Base-by-base conservation (phyloP, 768 basidiomycete species). In the Amanita jacksonii region DNA sequence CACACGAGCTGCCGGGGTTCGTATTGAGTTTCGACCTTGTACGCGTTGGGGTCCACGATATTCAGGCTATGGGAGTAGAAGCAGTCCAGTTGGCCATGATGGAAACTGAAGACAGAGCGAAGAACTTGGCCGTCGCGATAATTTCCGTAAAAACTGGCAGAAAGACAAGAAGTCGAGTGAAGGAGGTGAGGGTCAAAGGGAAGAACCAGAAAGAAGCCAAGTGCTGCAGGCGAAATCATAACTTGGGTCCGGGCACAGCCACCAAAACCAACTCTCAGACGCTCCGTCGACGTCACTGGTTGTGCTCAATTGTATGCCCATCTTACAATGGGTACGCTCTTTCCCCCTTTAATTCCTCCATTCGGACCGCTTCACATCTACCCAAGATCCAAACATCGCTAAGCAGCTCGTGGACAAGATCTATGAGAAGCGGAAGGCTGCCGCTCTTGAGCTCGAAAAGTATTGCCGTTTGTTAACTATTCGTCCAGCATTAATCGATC, bases 381-480 rank as follows among this genome's bases (percentile, higher is more conserved):
- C 2, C 13, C 43, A 51, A 90, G 87, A 91, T 55, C 67, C 79
- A 45, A 73, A 77, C 48, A 76, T 89, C 38, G 69, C 84, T 33
- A 84, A 82, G 59, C 88, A 87, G 58, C 69, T 91, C 46, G 74
- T 87, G 37, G 88, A 91, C 77, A 90, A 90, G 71, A 84, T 91
- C 62, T 96, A 97, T 60, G 93, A 97, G 72, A 91, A 92, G 66
- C 79, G 93, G 47, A 96, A 97, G 66, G 80, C 87, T 6, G 91
- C 93, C 5, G 94, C 94, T 6, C 78, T 93, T 41, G 93, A 97
- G 41, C 77, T 98, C 41, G 93, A 98, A 70, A 96, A 91, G 91
- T 92, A 59, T 52, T 65, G 56, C 43, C 28, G 27, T 25, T 36
- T 18, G 16, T 19, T 24, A 37, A 7, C 31, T 8, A 31, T 49